Base-by-base conservation (phyloP, 2,329 filamentous ascomycete species). In the Colletotrichum chrysophilum region DNA sequence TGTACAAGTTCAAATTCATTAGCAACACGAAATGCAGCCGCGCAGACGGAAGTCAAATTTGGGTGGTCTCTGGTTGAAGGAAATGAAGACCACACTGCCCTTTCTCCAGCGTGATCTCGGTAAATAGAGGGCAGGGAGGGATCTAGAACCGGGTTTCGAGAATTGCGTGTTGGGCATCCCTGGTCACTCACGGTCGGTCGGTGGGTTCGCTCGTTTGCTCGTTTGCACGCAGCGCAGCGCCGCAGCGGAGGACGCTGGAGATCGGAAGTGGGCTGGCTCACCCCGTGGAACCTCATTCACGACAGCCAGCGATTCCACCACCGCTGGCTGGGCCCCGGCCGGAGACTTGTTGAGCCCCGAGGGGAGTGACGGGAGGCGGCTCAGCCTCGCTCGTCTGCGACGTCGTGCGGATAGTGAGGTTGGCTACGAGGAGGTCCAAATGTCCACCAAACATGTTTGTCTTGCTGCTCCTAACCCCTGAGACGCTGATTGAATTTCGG, bases 381-480 rank as follows among this genome's bases (percentile, higher is more conserved):
- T 68, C 70, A 73, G 73, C 73, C 73, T 75, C 64, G 70, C 65
- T 73, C 28, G 62, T 52, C 43, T 75, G 69, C 62, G 56, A 72
- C 69, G 62, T 71, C 32, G 71, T 58, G 32, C 30, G 32, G 30
- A 30, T 13, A 18, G 4, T 38, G 55, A 73, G 9, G 36, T 69
- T 38, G 62, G 36, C 28, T 48, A 34, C 60, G 60, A 38, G 60
- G 16, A 43, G 38, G 3, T 48, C 38, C 38, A 43, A 12, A 5
- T n/a, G 18, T 43, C 38, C 38, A 43, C 9, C 38, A 43, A n/a
- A 7, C 5, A 43, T 43, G 18, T 43, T 21, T 48, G 38, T 2
- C 18, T 48, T 12, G 1, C 38, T 48, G 18, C 38, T n/a, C 38
- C 38, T 48, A 48, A 48, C 38, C 38, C 38, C 38, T 48, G 38